Base-by-base conservation (phyloP, 805 yeast genomes). In the Candida tallmaniae region DNA sequence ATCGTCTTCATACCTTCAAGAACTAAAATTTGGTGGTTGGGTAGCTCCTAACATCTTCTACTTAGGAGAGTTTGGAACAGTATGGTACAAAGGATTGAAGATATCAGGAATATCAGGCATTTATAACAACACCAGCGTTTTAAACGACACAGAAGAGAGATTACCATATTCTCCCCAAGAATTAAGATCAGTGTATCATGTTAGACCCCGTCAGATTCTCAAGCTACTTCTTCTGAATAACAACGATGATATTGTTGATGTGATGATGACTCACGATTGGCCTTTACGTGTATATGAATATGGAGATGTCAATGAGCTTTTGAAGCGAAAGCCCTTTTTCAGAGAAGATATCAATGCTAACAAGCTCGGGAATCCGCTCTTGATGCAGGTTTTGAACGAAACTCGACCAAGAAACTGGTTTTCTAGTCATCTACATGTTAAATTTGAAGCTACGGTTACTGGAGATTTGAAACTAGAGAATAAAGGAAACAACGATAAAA, bases 211-310 rank as follows among this genome's bases (percentile, higher is more conserved):
- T 35, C 83, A 82, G 37, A 74, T 73, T 36, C 42, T 77, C 23
- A 83, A 82, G 41, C 58, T 86, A 45, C 58, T 65, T 45, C 44
- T 73, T 47, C n/a, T n/a, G n/a, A 46, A 73, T 39, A 39, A 46
- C 9, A 30, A 24, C 15, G 21, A 15, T 2, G 22, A 21, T 6
- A 27, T 40, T 2, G 30, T 76, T 5, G 83, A 85, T 45, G 52
- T 88, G 1, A 67, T 82, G 52, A 40, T 90, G 34, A 74, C 85
- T 21, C 98, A 93, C 57, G 98, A 93, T 62, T 93, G 98, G 98
- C 98, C 98, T 0, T 78, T 69, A 26, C 85, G 83, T 3, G 78
- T 89, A 7, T 82, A 72, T 27, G 58, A 74, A 4, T 60, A 73
- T 54, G 97, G 97, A 0, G 56, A 83, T 47, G 12, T 65, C n/a